Evolutionary conservation across 73 alveolate genomes (phyloP).

Genomic region (Paramecium pentaurelia): DNA sequence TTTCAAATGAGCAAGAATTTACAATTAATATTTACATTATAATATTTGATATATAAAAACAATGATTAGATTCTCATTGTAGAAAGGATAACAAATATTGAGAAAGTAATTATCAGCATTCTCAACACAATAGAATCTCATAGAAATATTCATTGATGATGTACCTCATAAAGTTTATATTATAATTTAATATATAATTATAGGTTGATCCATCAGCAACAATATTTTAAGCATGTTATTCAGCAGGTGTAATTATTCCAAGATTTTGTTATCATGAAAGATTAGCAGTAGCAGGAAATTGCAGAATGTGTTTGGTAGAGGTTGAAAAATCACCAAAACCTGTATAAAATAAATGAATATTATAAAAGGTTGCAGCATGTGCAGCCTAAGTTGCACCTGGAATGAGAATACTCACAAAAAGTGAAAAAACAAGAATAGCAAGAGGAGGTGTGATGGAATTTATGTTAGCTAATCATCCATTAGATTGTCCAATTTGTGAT

Average conservation of each 20-base stretch:
- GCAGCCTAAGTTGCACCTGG: slow-evolving; percentile 84
- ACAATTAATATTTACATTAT: neutral
- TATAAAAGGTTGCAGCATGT: slow-evolving; percentile 70
- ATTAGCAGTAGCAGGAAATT: slow-evolving; percentile 85
- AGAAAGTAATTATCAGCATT: neutral
- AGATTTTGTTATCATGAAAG: slow-evolving; percentile 71
- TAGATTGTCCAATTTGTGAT: slow-evolving; percentile 90
- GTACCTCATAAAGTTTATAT: neutral
- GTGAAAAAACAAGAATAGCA: slow-evolving; percentile 82
- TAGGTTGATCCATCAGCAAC: slow-evolving; percentile 67
- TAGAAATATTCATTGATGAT: slow-evolving; percentile 33
- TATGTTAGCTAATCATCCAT: slow-evolving; percentile 90
- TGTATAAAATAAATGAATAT: neutral
- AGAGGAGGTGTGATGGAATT: slow-evolving; percentile 94
- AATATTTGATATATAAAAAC: neutral
- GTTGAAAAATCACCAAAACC: slow-evolving; percentile 88
- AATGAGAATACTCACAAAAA: slow-evolving; percentile 80
- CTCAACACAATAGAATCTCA: neutral
- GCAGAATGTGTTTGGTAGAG: slow-evolving; percentile 94
- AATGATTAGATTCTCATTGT: neutral
- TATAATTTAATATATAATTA: no score
- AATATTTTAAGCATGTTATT: slow-evolving; percentile 65
- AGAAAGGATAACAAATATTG: neutral
- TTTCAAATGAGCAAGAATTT: neutral
- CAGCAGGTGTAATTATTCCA: slow-evolving; percentile 65